Conservation (phyloP, 192 early-diverging fungal species). For the Coemansia sp. region DNA sequence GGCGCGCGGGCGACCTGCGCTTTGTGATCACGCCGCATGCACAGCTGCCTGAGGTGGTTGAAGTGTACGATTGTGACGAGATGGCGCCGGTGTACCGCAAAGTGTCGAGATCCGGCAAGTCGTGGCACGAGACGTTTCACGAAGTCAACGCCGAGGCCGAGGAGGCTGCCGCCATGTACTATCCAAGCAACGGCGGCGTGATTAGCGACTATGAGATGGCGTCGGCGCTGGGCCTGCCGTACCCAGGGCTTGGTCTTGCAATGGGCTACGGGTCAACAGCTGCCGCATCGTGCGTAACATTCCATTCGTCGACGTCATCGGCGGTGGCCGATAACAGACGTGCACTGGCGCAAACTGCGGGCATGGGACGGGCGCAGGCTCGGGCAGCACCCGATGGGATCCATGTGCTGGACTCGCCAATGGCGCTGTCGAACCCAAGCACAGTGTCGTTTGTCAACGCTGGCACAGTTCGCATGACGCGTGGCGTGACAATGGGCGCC, state of each 20-base stretch:
- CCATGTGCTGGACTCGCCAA: slow-evolving; percentile 5
- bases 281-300: slow-evolving; percentile 43
- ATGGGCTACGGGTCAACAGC: slow-evolving; percentile 5
- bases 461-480: slow-evolving; percentile 38
- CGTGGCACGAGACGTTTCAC: slow-evolving; percentile 54
- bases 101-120: slow-evolving; percentile 43
- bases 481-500: slow-evolving; percentile 29
- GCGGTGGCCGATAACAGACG: slow-evolving; percentile 13
- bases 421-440: slow-evolving; percentile 32
- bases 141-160: slow-evolving; percentile 39
- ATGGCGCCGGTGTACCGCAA: slow-evolving; percentile 47
- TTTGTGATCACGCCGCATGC: slow-evolving; percentile 46
- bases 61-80: slow-evolving; percentile 47
- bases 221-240: slow-evolving; percentile 39
- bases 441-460: slow-evolving; percentile 35
- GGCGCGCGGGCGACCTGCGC: slow-evolving; percentile 38
- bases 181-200: slow-evolving; percentile 9
- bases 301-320: slow-evolving; percentile 38
- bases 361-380: not conserved
- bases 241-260: slow-evolving; percentile 29
- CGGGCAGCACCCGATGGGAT: not conserved
- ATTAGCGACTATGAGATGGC: slow-evolving; percentile 53
- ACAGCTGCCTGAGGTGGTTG: slow-evolving; percentile 28
- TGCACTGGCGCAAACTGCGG: slow-evolving; percentile 12
- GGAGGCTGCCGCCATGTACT: slow-evolving; percentile 4